These are phyloP conservation scores for Lasiodiplodia theobromae DNA, from an alignment of 2,329 filamentous ascomycete genomes.

Conservation along the genomic window DNA sequence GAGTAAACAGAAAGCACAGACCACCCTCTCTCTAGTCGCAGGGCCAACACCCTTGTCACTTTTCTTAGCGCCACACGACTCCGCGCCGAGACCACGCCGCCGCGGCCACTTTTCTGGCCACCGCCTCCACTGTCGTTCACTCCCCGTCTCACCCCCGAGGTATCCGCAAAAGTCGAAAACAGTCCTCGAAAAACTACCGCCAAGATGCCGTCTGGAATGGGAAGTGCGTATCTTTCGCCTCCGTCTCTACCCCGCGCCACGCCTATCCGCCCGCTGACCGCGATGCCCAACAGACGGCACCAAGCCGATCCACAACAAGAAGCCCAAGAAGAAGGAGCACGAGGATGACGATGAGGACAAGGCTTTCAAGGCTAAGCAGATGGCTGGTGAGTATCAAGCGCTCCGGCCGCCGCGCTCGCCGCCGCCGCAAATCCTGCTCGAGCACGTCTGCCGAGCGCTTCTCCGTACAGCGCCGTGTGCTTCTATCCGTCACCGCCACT, in stretches of 20 bases:
- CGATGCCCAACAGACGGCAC: constrained; percentile 51
- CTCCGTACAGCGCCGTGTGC: constrained; percentile 8
- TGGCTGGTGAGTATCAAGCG: constrained; percentile 70
- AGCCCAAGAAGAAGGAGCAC: constrained; percentile 81
- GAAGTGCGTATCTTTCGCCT: constrained; percentile 47
- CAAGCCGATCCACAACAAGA: constrained; percentile 72
- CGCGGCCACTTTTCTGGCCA: constrained; percentile 29
- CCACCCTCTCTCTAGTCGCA: background rate
- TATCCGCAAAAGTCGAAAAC: background rate
- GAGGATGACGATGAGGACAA: constrained; percentile 88
- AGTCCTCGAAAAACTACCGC: constrained; percentile 35
- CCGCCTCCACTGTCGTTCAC: constrained; percentile 27
- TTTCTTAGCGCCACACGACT: constrained; percentile 8
- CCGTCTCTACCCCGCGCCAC: background rate
- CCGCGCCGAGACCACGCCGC: constrained; percentile 3
- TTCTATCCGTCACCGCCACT: background rate
- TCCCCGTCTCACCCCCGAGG: constrained; percentile 21
- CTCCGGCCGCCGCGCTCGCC: background rate
- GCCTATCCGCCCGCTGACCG: constrained; percentile 35
- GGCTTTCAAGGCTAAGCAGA: constrained; percentile 83
- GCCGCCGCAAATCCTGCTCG: background rate
- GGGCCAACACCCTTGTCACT: constrained; percentile 3
- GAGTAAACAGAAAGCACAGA: constrained; percentile 15
- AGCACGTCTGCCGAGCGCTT: constrained; percentile 22
- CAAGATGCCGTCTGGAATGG: constrained; percentile 59